A percentile compares a stretch with the other conserved stretches of the same genome.
Evolutionary conservation across 371 early-diverging fungal species (phyloP).

Genomic region (Saksenaea vasiformis): DNA sequence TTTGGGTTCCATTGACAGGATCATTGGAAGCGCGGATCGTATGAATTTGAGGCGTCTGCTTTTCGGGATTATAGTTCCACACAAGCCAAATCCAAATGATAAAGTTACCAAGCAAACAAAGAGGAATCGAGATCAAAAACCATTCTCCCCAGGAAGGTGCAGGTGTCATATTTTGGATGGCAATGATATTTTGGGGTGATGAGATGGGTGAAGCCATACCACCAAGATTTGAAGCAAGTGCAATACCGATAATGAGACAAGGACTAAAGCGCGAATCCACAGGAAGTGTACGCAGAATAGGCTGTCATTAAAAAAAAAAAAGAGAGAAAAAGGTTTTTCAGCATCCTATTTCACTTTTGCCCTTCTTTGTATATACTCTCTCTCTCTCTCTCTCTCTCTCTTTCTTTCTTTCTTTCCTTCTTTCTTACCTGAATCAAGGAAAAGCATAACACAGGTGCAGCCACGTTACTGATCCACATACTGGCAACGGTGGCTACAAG

Average conservation of each 20-base stretch:
- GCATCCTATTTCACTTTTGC: too few species aligned
- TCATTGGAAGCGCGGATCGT: slow-evolving; percentile 59
- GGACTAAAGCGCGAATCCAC: slow-evolving; percentile 65
- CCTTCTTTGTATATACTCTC: too few species aligned
- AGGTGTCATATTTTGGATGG: slow-evolving; percentile 76
- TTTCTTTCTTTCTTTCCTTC: not conserved
- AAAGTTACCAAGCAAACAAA: slow-evolving; percentile 64
- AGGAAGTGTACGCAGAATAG: slow-evolving; percentile 77
- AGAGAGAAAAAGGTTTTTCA: too few species aligned
- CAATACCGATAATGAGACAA: slow-evolving; percentile 79
- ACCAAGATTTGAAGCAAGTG: slow-evolving; percentile 82
- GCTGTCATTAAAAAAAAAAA: slow-evolving; percentile 33
- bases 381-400: too few species aligned
- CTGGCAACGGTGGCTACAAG: slow-evolving; percentile 91
- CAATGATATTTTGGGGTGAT: slow-evolving; percentile 80
- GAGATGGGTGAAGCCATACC: slow-evolving; percentile 89
- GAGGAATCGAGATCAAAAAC: slow-evolving; percentile 63
- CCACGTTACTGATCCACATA: slow-evolving; percentile 98
- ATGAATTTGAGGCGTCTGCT: slow-evolving; percentile 56
- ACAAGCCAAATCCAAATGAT: slow-evolving; percentile 69
- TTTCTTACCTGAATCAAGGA: slow-evolving; percentile 78
- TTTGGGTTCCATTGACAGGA: slow-evolving; percentile 62
- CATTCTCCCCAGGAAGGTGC: slow-evolving; percentile 70
- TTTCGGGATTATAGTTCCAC: slow-evolving; percentile 66
- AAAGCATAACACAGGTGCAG: slow-evolving; percentile 96